These are phyloP conservation scores for Colletotrichum gigasporum DNA, from an alignment of 2,329 filamentous ascomycete species.

Conservation along the genomic window DNA sequence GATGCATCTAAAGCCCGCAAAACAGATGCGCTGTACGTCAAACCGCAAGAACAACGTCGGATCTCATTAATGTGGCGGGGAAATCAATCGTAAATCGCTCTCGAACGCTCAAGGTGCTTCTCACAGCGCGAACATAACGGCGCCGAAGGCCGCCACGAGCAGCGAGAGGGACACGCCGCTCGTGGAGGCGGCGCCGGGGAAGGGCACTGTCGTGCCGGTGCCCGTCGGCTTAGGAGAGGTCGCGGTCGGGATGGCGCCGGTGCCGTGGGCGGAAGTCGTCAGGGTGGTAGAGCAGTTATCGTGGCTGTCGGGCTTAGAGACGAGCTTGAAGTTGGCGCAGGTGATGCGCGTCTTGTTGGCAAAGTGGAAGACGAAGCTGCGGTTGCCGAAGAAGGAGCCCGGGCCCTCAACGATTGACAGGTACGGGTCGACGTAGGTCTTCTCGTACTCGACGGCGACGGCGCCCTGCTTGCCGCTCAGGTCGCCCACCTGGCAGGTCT, in stretches of 20 bases:
- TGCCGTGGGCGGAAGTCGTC: neutral
- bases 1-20: neutral
- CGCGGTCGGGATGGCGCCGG: neutral
- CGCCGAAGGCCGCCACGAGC: constrained; percentile 33
- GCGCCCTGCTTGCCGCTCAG: constrained; percentile 78
- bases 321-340: constrained; percentile 68
- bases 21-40: neutral
- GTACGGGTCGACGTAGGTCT: constrained; percentile 65
- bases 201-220: neutral
- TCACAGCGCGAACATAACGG: constrained; percentile 36
- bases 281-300: constrained; percentile 27
- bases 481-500: constrained; percentile 80
- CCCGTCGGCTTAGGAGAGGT: neutral
- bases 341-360: constrained; percentile 71
- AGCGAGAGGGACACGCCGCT: constrained; percentile 20
- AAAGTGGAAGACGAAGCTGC: constrained; percentile 71
- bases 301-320: constrained; percentile 32
- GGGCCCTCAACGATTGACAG: constrained; percentile 61
- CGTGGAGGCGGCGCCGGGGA: constrained; percentile 28
- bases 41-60: neutral
- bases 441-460: constrained; percentile 57
- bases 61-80: neutral
- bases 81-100: neutral
- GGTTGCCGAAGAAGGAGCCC: constrained; percentile 70
- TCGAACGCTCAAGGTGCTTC: neutral